Conservation (phyloP, 306 rosid genomes). For the Castanea crenata region DNA sequence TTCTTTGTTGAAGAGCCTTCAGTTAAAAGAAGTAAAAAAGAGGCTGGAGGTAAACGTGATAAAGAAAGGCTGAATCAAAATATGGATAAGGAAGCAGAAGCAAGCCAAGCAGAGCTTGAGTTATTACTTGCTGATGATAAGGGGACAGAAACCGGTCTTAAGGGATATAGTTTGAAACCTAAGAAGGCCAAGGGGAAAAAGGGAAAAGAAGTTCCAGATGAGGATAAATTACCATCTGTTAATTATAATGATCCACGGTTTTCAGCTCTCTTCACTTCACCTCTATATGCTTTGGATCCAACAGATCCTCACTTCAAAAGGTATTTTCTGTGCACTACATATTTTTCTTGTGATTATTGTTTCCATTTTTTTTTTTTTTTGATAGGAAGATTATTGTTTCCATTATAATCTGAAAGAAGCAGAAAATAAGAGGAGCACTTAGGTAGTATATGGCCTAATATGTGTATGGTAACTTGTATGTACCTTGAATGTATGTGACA, state of each 20-base stretch:
- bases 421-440: not conserved
- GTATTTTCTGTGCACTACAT: conserved; percentile 31
- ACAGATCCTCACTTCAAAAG: conserved; percentile 91
- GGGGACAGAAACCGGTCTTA: conserved; percentile 46
- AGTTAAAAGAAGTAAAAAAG: conserved; percentile 48
- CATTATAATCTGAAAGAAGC: not conserved
- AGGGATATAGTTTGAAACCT: conserved; percentile 72
- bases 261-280: conserved; percentile 49
- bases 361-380: too few species aligned
- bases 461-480: not conserved
- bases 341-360: not conserved
- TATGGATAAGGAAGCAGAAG: conserved; percentile 45
- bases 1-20: conserved; percentile 75
- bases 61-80: conserved; percentile 28
- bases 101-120: conserved; percentile 79
- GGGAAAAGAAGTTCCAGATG: conserved; percentile 52
- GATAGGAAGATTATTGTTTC: not conserved
- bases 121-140: conserved; percentile 85
- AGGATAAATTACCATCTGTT: conserved; percentile 58
- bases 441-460: not conserved
- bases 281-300: conserved; percentile 73
- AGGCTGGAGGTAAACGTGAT: conserved; percentile 24
- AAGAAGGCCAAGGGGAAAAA: conserved; percentile 61
- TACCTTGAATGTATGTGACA: not conserved
- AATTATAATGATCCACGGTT: conserved; percentile 78